phyloP scores from a whole-genome alignment of 495 filamentous ascomycete species.

The Sabuloglossum arenarium region DNA sequence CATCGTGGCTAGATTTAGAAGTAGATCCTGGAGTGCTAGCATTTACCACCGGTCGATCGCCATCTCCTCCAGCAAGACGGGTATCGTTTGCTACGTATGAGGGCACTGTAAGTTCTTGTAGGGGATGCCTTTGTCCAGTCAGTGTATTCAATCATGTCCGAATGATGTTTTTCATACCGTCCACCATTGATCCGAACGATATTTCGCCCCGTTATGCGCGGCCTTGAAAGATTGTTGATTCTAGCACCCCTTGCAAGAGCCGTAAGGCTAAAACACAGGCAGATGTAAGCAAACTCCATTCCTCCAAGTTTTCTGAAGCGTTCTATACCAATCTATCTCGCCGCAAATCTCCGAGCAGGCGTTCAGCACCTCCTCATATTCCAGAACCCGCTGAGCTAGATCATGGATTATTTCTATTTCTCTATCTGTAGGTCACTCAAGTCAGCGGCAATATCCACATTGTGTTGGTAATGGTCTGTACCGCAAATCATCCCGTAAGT shows the following conservation, averaged over 20 bases:
- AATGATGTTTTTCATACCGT: constrained; percentile 34
- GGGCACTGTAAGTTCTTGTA: constrained; percentile 75
- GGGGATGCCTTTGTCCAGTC: constrained; percentile 36
- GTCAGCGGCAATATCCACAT: not conserved
- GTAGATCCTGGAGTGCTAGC: not conserved
- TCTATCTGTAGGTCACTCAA: constrained; percentile 32
- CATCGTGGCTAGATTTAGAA: constrained; percentile 3
- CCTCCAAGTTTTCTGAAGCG: not conserved
- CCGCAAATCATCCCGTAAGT: constrained; percentile 66
- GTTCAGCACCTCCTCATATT: constrained; percentile 45
- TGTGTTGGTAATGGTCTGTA: constrained; percentile 19
- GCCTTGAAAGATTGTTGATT: constrained; percentile 49
- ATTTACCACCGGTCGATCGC: constrained; percentile 8
- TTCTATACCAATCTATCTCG: constrained; percentile 51
- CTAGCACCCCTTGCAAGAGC: constrained; percentile 63
- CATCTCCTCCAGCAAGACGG: constrained; percentile 39
- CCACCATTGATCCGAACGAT: constrained; percentile 58
- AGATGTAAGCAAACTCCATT: constrained; percentile 4
- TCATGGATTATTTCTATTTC: constrained; percentile 83
- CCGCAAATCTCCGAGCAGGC: constrained; percentile 56
- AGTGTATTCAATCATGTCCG: not conserved
- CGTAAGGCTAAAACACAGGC: constrained; percentile 37
- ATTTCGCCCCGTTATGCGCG: constrained; percentile 50
- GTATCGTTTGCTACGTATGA: constrained; percentile 78
- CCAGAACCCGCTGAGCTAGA: constrained; percentile 48